Evolutionary conservation across 2,329 filamentous ascomycete species (phyloP).

Genomic region (Arthrobotrys pseudoclavata): DNA sequence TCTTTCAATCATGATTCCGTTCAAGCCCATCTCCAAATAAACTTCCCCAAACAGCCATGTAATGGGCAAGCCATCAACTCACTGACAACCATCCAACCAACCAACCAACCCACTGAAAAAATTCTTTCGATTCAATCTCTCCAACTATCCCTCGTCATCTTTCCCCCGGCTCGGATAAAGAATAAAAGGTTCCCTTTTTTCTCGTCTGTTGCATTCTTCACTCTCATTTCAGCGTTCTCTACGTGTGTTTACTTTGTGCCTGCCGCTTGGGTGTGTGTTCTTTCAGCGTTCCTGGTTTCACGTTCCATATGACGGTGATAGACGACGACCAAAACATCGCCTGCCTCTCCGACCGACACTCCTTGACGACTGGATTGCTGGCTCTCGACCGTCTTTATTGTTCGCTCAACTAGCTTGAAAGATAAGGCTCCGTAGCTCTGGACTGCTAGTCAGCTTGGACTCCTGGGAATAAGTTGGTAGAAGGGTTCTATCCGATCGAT

Average conservation of each 20-base stretch:
- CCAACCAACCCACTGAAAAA: neutral
- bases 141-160: neutral
- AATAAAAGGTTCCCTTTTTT: constrained; percentile 2
- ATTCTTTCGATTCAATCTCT: neutral
- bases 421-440: constrained; percentile 22
- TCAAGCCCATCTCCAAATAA: constrained; percentile 57
- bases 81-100: neutral
- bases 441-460: constrained; percentile 22
- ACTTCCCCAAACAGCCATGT: constrained; percentile 61
- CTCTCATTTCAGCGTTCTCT: constrained; percentile 46
- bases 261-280: constrained; percentile 12
- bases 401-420: neutral
- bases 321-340: constrained; percentile 22
- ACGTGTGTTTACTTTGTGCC: constrained; percentile 12
- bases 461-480: constrained; percentile 44
- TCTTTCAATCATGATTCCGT: constrained; percentile 56
- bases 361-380: constrained; percentile 1
- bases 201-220: constrained; percentile 42
- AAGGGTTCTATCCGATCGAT: constrained; percentile 59
- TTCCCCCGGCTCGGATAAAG: too few species aligned
- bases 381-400: constrained; percentile 14
- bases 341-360: constrained; percentile 30
- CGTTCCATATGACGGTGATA: constrained; percentile 34
- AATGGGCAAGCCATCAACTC: constrained; percentile 23
- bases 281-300: constrained; percentile 50